Evolutionary conservation across 1,284 basidiomycete genomes (phyloP).

Genomic region (Cryptococcus deneoformans): DNA sequence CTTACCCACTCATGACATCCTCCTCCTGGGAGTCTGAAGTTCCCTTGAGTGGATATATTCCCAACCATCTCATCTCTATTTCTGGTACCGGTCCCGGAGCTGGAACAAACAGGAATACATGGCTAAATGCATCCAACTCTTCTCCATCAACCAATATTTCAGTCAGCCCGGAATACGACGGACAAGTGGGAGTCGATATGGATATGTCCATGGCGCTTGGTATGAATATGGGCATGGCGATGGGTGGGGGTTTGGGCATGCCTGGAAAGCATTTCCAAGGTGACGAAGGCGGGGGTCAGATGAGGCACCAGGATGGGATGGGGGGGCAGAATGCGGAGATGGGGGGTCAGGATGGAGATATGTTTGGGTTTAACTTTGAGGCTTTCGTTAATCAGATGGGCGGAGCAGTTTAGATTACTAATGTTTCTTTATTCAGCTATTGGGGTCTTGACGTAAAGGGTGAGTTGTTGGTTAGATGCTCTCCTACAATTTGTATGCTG

Average conservation of each 20-base stretch:
- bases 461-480: too few species aligned
- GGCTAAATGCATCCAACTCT: neutral
- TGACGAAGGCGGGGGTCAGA: neutral
- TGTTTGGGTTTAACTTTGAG: conserved; percentile 26
- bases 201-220: conserved; percentile 30
- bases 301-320: neutral
- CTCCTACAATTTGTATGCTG: neutral
- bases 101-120: neutral
- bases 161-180: neutral
- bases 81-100: neutral
- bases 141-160: neutral
- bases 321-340: neutral
- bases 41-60: neutral
- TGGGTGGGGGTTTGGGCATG: conserved; percentile 1
- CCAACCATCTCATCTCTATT: neutral
- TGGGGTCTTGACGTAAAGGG: too few species aligned
- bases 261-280: neutral
- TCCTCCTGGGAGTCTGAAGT: neutral
- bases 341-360: conserved; percentile 9
- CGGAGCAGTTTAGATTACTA: neutral
- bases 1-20: neutral
- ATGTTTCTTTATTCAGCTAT: too few species aligned
- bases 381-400: conserved; percentile 23
- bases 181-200: conserved; percentile 13
- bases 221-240: conserved; percentile 9